Evolutionary conservation across 2,329 filamentous ascomycete species (phyloP), one percentile per base, ranked within the genome.

Genomic region (Epichloe coenophiala): DNA sequence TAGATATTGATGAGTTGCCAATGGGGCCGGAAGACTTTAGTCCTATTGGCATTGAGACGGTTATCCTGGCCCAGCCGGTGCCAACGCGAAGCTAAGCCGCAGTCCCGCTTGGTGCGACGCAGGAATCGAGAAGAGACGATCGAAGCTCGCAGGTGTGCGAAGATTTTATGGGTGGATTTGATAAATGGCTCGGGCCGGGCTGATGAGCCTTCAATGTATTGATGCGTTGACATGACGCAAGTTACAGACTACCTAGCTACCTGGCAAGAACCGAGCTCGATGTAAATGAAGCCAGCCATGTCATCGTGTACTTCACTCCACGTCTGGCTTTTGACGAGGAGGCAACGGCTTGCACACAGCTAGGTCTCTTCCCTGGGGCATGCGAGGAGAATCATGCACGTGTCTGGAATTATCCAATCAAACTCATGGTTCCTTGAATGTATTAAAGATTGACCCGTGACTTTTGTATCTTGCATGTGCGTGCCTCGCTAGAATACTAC

Each of bases 1-100:
- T 96, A 51, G 87, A 95, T 65, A 68, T 94, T 4, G 88, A 95
- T 39, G 72, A 75, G n/a, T 66, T 97, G 61, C 90, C 90, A 0
- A 93, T 89, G 81, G 90, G 89, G 0, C 83, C 84, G 2, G 88
- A 93, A 57, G 75, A 83, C 54, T 73, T 79, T 49, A 77, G 76
- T 17, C 84, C 82, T 0, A 77, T 74, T 0, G 87, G 88, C 0
- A 78, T 91, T 39, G 90, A 96, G 71, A 97, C 90, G 4, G 79
- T 96, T 1, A 75, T 93, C 6, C 65, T 81, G 47, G 89, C 91
- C 0, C 70, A 77, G 51, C 80, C 86, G 41, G 80, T 95, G 65
- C 72, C 71, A 5, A 19, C 36, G 11, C 48, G 49, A 33, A 33
- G 39, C 17, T 48, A 49, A 23, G 36, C 4, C 5, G 31, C 12